Evolutionary conservation across 345 rosid species (phyloP).

Genomic region (Physaria fendleri): DNA sequence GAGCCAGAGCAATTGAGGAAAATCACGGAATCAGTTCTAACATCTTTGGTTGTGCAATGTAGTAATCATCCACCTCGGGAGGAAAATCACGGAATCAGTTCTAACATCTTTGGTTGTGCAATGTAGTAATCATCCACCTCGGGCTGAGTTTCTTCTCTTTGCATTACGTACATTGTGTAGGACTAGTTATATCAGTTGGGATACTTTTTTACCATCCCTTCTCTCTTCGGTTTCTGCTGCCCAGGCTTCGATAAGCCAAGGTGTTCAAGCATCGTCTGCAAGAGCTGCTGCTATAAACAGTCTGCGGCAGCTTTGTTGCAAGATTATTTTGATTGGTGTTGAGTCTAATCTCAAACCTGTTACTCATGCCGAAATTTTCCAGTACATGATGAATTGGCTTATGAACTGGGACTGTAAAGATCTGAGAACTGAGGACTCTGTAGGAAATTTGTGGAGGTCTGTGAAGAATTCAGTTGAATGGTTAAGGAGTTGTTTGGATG

Average conservation of each 20-base stretch:
- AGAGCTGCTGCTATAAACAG: conserved; percentile 66
- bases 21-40: conserved; percentile 72
- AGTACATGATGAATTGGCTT: conserved; percentile 82
- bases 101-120: conserved; percentile 70
- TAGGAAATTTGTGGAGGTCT: conserved; percentile 59
- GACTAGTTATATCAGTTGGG: conserved; percentile 84
- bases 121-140: conserved; percentile 78
- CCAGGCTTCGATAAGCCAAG: conserved; percentile 57
- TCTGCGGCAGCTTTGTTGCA: conserved; percentile 83
- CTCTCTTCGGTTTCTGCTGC: conserved; percentile 76
- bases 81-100: conserved; percentile 68
- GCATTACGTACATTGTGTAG: conserved; percentile 66
- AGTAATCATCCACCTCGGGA: conserved; percentile 79
- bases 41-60: conserved; percentile 70
- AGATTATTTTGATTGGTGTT: conserved; percentile 74
- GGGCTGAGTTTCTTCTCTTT: conserved; percentile 92
- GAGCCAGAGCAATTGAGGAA: conserved; percentile 82
- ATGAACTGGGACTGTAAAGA: conserved; percentile 91
- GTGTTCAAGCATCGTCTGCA: conserved; percentile 44
- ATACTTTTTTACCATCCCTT: conserved; percentile 71
- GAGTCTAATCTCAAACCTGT: conserved; percentile 69
- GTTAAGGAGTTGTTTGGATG: conserved; percentile 91
- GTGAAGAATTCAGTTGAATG: conserved; percentile 76
- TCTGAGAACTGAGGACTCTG: conserved; percentile 55
- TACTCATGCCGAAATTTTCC: conserved; percentile 75